phyloP scores from a whole-genome alignment of 2,329 filamentous ascomycete species.

The Phialophora verrucosa region DNA sequence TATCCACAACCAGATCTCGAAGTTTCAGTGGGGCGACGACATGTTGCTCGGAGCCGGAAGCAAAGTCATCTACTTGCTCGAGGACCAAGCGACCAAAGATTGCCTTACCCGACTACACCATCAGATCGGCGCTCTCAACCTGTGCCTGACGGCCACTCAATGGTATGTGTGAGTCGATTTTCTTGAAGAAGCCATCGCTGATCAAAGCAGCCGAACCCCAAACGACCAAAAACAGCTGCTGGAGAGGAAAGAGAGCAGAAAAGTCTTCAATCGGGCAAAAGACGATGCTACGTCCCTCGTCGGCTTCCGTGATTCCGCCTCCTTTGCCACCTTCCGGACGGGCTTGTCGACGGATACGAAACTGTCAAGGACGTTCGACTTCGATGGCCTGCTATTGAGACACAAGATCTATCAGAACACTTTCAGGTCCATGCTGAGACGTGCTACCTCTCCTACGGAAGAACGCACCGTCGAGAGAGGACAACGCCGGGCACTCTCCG shows the following conservation, averaged over 20 bases:
- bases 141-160: conserved; percentile 35
- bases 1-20: conserved; percentile 34
- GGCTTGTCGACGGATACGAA: conserved; percentile 19
- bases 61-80: conserved; percentile 31
- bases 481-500: conserved; percentile 17
- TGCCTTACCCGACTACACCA: conserved; percentile 28
- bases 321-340: conserved; percentile 20
- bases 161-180: conserved; percentile 26
- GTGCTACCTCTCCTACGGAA: conserved; percentile 28
- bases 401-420: conserved; percentile 36
- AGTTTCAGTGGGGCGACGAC: conserved; percentile 27
- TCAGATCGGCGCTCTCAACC: conserved; percentile 37
- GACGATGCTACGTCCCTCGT: conserved; percentile 38
- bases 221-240: conserved; percentile 33
- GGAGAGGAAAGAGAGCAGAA: conserved; percentile 27
- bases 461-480: conserved; percentile 1
- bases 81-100: conserved; percentile 32
- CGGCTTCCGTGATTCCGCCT: conserved; percentile 33
- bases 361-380: conserved; percentile 34
- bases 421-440: conserved; percentile 31
- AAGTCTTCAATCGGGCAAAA: conserved; percentile 32
- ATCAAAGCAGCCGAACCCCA: conserved; percentile 29
- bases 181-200: not conserved
- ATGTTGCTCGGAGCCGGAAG: conserved; percentile 26
- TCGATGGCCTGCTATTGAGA: conserved; percentile 34